Percentiles rank a stretch among this genome's conserved stretches.
phyloP scores from a whole-genome alignment of 768 basidiomycete genomes.

The Pulveroboletus sp. region DNA sequence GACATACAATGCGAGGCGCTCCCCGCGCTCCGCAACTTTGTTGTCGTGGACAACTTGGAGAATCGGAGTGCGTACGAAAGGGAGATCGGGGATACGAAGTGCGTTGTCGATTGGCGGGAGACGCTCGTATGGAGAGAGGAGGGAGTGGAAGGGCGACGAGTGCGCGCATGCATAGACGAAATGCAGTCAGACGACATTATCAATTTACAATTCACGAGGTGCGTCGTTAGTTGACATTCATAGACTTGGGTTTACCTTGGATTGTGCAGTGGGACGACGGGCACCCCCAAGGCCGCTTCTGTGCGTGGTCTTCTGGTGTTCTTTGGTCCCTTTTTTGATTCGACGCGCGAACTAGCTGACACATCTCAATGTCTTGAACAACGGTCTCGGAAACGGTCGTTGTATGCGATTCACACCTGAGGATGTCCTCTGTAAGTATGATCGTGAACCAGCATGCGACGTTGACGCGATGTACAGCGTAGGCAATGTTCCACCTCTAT shows the following conservation, averaged over 20 bases:
- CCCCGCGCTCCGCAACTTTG: conserved; percentile 58
- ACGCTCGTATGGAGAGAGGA: conserved; percentile 65
- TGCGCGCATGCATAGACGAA: conserved; percentile 39
- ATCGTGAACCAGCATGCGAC: neutral
- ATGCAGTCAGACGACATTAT: conserved; percentile 65
- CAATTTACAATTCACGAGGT: conserved; percentile 87
- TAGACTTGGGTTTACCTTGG: neutral
- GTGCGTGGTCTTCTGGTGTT: conserved; percentile 37
- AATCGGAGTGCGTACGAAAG: conserved; percentile 38
- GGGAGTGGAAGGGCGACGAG: conserved; percentile 37
- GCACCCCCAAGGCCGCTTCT: conserved; percentile 77
- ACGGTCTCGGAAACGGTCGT: conserved; percentile 63
- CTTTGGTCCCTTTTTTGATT: neutral
- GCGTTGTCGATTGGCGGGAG: conserved; percentile 69
- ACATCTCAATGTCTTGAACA: conserved; percentile 76
- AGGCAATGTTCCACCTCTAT: conserved; percentile 83
- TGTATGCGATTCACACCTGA: conserved; percentile 64
- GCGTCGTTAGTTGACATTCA: conserved; percentile 4
- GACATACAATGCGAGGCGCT: conserved; percentile 54
- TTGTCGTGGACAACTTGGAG: conserved; percentile 62
- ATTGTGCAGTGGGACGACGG: conserved; percentile 66
- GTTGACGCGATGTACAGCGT: conserved; percentile 2
- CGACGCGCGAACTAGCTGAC: conserved; percentile 50
- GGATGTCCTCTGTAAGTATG: conserved; percentile 63
- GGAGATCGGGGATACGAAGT: conserved; percentile 40